Base-by-base conservation (phyloP, 352 stramenopile genomes). In the Phytophthora chlamydospora region DNA sequence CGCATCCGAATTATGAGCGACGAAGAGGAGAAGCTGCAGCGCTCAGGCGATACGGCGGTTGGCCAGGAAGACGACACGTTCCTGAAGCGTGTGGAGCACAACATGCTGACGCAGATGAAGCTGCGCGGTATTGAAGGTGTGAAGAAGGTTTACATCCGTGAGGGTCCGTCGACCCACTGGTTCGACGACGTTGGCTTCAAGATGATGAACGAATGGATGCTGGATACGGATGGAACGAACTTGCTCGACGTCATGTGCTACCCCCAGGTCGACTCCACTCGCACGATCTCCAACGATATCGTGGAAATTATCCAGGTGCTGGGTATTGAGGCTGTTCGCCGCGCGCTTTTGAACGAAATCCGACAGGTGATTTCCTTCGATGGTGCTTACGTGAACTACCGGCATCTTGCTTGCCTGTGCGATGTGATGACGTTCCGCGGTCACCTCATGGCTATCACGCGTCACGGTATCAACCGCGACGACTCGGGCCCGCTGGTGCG, bases 341-440 rank as follows among this genome's bases (percentile, higher is more conserved):
- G 88, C 21, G 88, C 90, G 33, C 58, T 98, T 58, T 76, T 98
- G 62, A 97, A 98, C 69, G 97, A 99, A 75, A 96, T 99, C 35
- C 89, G 97, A 40, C 97, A 98, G 68, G 96, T 99, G 31, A 98
- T 99, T 82, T 98, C 89, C 56, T 99, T 99, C 73, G 97, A 99
- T 90, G 97, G 97, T 75, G 97, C 96, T 14, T 99, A 99, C 80
- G 97, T 99, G 43, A 99, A 99, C 76, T 99, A 99, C 78, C 96
- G 98, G 53, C 98, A 99, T 78, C 75, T 99, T 66, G 95, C 97
- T 35, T 98, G 96, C 67, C 78, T 99, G 38, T 96, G 98, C 33
- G 98, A 99, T 79, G 96, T 99, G 13, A 99, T 99, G 97, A 99
- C 97, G 6, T 98, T 98, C 85, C 91, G 97, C 67, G 97, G 97